Conservation (phyloP, 2,329 filamentous ascomycete species). For the Chaetoscypha palmicola region DNA sequence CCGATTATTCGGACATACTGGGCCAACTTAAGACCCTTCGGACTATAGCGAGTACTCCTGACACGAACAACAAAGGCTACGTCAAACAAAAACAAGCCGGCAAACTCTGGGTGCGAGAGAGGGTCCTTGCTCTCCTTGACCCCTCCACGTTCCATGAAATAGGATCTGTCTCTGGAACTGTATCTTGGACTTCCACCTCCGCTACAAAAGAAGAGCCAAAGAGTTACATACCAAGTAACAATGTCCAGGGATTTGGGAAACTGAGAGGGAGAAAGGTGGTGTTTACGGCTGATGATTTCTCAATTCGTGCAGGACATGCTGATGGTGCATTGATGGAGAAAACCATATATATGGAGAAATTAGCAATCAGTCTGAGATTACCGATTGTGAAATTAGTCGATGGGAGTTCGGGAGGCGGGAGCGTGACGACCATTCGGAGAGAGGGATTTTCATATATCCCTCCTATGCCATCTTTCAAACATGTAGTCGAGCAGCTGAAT, state of each 20-base stretch:
- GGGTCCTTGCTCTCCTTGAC: slow-evolving; percentile 52
- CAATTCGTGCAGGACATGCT: slow-evolving; percentile 55
- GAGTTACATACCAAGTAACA: slow-evolving; percentile 52
- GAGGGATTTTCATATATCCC: slow-evolving; percentile 54
- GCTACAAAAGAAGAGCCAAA: slow-evolving; percentile 39
- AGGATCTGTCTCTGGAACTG: slow-evolving; percentile 52
- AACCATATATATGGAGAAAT: slow-evolving; percentile 55
- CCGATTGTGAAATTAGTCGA: slow-evolving; percentile 60
- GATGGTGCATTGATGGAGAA: slow-evolving; percentile 52
- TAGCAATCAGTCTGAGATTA: slow-evolving; percentile 48
- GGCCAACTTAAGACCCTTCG: slow-evolving; percentile 46
- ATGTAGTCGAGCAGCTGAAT: slow-evolving; percentile 52
- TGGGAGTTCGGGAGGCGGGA: slow-evolving; percentile 55
- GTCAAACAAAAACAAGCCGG: slow-evolving; percentile 56
- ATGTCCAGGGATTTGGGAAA: slow-evolving; percentile 52
- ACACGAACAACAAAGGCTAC: slow-evolving; percentile 48
- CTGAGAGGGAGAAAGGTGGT: slow-evolving; percentile 47
- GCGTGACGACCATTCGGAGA: slow-evolving; percentile 50
- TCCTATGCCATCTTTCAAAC: slow-evolving; percentile 45
- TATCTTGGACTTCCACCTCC: slow-evolving; percentile 47
- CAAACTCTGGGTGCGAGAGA: slow-evolving; percentile 58
- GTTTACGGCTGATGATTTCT: slow-evolving; percentile 59
- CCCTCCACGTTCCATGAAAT: slow-evolving; percentile 49
- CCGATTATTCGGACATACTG: slow-evolving; percentile 56
- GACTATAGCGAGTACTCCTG: slow-evolving; percentile 47